A percentile compares a stretch with the other conserved stretches of the same genome.
Conservation (phyloP, 768 basidiomycete species). For the Boletus sensibilis region DNA sequence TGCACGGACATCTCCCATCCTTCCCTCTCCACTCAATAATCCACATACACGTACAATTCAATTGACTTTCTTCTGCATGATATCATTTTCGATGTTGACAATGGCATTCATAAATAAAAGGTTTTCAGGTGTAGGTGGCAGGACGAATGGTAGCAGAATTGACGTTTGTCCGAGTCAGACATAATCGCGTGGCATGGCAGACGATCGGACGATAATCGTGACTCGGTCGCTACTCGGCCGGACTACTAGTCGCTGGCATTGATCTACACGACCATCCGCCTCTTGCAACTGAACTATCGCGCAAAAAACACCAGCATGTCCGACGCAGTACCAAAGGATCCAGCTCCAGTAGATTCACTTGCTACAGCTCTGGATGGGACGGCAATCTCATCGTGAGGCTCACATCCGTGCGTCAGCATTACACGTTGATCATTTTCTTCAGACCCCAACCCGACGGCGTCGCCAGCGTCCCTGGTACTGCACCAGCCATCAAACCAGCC, state of each 20-base stretch:
- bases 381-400: constrained; percentile 33
- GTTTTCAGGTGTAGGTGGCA: constrained; percentile 4
- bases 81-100: constrained; percentile 28
- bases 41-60: constrained; percentile 20
- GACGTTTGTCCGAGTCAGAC: not conserved
- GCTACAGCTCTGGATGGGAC: constrained; percentile 25
- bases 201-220: constrained; percentile 4
- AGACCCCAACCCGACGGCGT: constrained; percentile 15
- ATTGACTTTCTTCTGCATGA: constrained; percentile 25
- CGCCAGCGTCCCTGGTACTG: constrained; percentile 14
- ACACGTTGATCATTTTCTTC: not conserved
- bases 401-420: not conserved
- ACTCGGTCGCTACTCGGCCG: not conserved
- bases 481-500: constrained; percentile 33
- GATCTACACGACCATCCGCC: not conserved
- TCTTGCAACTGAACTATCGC: not conserved
- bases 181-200: not conserved
- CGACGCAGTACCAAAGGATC: constrained; percentile 24
- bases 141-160: not conserved
- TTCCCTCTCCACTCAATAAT: constrained; percentile 31
- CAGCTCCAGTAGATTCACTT: constrained; percentile 28
- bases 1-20: constrained; percentile 36
- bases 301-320: constrained; percentile 17
- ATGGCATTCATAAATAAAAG: constrained; percentile 14
- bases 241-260: not conserved